A percentile compares a stretch with the other conserved stretches of the same genome.
Conservation (phyloP, 202 grass and related monocot genomes). For the Cymbopogon flexuosus region DNA sequence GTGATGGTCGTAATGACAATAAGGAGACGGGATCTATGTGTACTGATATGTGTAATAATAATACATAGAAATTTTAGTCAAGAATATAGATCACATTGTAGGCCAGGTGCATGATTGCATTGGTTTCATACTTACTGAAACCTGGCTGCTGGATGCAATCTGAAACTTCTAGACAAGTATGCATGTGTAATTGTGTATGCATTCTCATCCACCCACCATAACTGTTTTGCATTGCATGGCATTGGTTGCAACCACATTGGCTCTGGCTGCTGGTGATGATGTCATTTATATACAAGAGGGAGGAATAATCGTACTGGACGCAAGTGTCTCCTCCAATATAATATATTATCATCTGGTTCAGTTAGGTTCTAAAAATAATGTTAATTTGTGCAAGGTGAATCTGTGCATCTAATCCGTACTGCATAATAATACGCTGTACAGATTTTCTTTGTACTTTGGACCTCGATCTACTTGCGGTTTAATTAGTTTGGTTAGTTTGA, state of each 20-base stretch:
- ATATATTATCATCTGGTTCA: neutral
- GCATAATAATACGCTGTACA: neutral
- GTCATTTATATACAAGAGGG: conserved; percentile 24
- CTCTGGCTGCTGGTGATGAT: conserved; percentile 13
- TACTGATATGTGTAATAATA: neutral
- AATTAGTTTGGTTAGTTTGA: neutral
- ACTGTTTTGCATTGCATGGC: conserved; percentile 27
- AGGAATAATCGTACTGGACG: neutral
- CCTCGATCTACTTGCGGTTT: neutral
- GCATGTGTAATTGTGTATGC: neutral
- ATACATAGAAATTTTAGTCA: neutral
- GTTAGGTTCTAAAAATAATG: neutral
- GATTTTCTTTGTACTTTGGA: neutral
- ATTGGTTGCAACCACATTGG: conserved; percentile 35
- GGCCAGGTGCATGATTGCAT: neutral
- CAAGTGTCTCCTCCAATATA: neutral
- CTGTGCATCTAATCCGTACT: neutral
- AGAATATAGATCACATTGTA: conserved; percentile 5
- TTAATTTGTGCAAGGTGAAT: conserved; percentile 18
- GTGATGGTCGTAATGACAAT: neutral
- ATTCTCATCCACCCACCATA: conserved; percentile 38
- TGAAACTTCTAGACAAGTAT: conserved; percentile 31
- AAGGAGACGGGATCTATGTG: neutral
- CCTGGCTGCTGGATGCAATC: neutral
- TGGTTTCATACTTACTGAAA: conserved; percentile 31